A percentile compares a stretch with the other conserved stretches of the same genome.
phyloP scores from a whole-genome alignment of 208 protist species.

The Trypanosomatidae sp. region DNA sequence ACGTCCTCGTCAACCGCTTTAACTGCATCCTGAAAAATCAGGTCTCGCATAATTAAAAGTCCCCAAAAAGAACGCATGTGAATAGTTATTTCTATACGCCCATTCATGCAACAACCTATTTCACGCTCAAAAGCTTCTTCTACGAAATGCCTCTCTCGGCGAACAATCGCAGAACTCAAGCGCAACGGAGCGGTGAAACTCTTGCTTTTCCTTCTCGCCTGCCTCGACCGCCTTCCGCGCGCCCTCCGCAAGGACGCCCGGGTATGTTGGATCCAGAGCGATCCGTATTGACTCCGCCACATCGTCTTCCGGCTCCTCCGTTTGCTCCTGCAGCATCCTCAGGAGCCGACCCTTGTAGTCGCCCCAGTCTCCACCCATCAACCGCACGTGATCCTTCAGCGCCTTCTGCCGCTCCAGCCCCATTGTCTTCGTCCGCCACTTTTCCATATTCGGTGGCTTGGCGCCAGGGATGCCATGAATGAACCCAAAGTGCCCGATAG shows the following conservation, averaged over 20 bases:
- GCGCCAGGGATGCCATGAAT: constrained; percentile 88
- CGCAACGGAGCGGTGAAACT: constrained; percentile 63
- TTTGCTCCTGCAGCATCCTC: constrained; percentile 76
- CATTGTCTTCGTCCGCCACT: constrained; percentile 21
- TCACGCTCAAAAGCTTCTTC: background rate
- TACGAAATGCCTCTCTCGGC: constrained; percentile 68
- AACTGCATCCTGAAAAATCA: background rate
- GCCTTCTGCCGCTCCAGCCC: constrained; percentile 30
- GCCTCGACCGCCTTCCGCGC: constrained; percentile 45
- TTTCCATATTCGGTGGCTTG: constrained; percentile 52
- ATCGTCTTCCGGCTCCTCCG: constrained; percentile 78
- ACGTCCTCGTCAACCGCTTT: background rate
- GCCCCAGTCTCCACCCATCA: constrained; percentile 83
- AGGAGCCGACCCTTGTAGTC: constrained; percentile 81
- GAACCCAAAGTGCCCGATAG: constrained; percentile 72
- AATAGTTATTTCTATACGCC: no score
- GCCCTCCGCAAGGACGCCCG: constrained; percentile 54
- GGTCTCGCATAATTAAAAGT: background rate
- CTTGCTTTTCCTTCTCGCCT: constrained; percentile 31
- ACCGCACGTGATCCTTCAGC: constrained; percentile 57
- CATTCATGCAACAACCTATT: background rate
- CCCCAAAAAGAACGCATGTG: background rate
- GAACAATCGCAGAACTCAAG: constrained; percentile 42
- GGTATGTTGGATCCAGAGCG: constrained; percentile 83
- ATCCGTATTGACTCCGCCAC: constrained; percentile 79